These are phyloP conservation scores for Exophiala alcalophila DNA, from an alignment of 2,329 filamentous ascomycete genomes.

Conservation along the genomic window DNA sequence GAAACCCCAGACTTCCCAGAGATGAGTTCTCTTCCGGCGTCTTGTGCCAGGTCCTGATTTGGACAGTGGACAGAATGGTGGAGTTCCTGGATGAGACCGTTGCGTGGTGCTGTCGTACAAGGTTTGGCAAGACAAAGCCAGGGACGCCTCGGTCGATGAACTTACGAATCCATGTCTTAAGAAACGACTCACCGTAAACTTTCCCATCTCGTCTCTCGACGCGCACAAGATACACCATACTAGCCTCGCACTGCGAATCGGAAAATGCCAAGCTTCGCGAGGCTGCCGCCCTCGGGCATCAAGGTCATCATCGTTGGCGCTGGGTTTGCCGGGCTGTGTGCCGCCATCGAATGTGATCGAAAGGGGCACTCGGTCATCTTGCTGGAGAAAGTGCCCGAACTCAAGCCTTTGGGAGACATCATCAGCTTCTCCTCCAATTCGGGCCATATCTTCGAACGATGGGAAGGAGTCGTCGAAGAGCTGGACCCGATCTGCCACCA, in stretches of 20 bases:
- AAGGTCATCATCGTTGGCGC: constrained; percentile 53
- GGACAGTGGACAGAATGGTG: constrained; percentile 8
- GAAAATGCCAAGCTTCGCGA: constrained; percentile 21
- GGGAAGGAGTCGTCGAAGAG: constrained; percentile 36
- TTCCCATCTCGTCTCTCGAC: no score
- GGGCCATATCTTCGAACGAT: constrained; percentile 33
- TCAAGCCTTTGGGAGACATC: constrained; percentile 49
- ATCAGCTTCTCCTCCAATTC: constrained; percentile 38
- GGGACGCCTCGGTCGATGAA: no score
- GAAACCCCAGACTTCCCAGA: constrained; percentile 14
- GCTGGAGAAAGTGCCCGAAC: constrained; percentile 46
- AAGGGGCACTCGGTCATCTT: constrained; percentile 31
- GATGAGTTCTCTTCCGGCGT: not conserved
- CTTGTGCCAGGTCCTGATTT: constrained; percentile 5
- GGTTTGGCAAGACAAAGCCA: no score
- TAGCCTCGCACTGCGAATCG: not conserved
- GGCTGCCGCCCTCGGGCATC: constrained; percentile 41
- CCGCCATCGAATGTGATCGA: constrained; percentile 35
- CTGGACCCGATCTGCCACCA: constrained; percentile 36
- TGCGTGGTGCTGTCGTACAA: no score
- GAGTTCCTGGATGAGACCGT: no score
- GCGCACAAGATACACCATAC: no score
- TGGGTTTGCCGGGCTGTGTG: constrained; percentile 37
- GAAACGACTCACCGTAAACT: no score
- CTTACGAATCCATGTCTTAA: no score